These are phyloP conservation scores for Pyrus betulifolia DNA, from an alignment of 306 rosid genomes.

Conservation along the genomic window DNA sequence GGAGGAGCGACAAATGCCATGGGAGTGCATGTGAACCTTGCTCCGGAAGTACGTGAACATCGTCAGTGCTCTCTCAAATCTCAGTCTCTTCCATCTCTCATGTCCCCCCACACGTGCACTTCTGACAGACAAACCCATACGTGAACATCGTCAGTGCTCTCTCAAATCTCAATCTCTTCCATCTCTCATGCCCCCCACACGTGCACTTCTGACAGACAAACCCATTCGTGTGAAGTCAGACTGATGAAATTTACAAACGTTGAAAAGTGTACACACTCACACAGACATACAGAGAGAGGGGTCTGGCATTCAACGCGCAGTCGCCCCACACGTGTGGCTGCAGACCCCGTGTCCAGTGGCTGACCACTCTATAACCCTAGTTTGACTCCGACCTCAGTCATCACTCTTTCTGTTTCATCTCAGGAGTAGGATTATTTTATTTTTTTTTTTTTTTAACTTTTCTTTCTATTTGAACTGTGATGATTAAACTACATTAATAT, in stretches of 20 bases:
- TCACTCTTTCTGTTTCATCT: not conserved
- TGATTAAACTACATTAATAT: no score
- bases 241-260: not conserved
- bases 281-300: not conserved
- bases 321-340: constrained; percentile 22
- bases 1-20: not conserved
- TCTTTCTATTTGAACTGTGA: no score
- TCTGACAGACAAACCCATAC: constrained; percentile 20
- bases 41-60: not conserved
- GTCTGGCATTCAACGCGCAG: not conserved
- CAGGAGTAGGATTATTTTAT: no score
- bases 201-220: constrained; percentile 21
- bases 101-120: constrained; percentile 23
- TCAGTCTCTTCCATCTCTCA: no score
- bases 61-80: no score
- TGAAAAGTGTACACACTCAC: constrained; percentile 9
- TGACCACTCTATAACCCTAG: not conserved
- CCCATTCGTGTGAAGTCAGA: constrained; percentile 26
- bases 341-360: constrained; percentile 26
- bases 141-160: not conserved
- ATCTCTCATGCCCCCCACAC: constrained; percentile 2
- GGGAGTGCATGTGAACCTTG: constrained; percentile 16
- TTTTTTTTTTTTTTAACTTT: no score
- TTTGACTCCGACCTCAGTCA: not conserved
- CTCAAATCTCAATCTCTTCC: no score